phyloP scores from a whole-genome alignment of 2,329 filamentous ascomycete genomes.

The Exophiala lecanii-corni region DNA sequence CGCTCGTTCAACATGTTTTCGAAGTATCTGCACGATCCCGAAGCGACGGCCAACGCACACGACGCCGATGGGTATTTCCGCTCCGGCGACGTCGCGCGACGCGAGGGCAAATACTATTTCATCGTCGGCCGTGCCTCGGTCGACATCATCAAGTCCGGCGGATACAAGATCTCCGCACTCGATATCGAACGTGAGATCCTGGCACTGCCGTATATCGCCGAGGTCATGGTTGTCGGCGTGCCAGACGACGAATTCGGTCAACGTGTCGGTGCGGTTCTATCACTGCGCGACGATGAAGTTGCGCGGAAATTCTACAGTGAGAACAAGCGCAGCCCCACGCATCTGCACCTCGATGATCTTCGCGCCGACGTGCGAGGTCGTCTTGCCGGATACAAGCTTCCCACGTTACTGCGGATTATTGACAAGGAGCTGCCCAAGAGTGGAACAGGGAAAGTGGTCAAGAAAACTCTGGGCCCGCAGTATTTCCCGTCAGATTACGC shows the following conservation, averaged over 20 bases:
- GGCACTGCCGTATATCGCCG: slow-evolving; percentile 42
- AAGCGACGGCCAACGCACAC: slow-evolving; percentile 27
- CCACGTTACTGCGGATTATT: slow-evolving; percentile 43
- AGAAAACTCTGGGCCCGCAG: slow-evolving; percentile 41
- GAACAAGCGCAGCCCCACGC: slow-evolving; percentile 9
- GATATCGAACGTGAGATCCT: slow-evolving; percentile 49
- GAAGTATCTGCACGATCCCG: slow-evolving; percentile 36
- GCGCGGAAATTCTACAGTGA: slow-evolving; percentile 23
- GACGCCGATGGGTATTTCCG: slow-evolving; percentile 39
- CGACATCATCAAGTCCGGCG: slow-evolving; percentile 50
- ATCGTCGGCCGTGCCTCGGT: slow-evolving; percentile 45
- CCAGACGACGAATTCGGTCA: slow-evolving; percentile 47
- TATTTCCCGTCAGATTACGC: slow-evolving; percentile 36
- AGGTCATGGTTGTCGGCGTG: slow-evolving; percentile 48
- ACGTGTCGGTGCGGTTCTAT: slow-evolving; percentile 43
- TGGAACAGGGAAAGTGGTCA: slow-evolving; percentile 48
- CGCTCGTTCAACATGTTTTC: slow-evolving; percentile 40
- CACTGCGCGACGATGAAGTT: slow-evolving; percentile 21
- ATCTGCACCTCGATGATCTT: slow-evolving; percentile 38
- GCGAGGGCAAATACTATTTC: slow-evolving; percentile 36
- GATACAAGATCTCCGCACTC: slow-evolving; percentile 49
- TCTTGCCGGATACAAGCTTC: slow-evolving; percentile 47
- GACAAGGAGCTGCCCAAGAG: slow-evolving; percentile 46
- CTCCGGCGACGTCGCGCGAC: slow-evolving; percentile 35
- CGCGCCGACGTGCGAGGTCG: slow-evolving; percentile 41